Conservation (phyloP, 2,329 filamentous ascomycete genomes). For the Cercospora sp. region DNA sequence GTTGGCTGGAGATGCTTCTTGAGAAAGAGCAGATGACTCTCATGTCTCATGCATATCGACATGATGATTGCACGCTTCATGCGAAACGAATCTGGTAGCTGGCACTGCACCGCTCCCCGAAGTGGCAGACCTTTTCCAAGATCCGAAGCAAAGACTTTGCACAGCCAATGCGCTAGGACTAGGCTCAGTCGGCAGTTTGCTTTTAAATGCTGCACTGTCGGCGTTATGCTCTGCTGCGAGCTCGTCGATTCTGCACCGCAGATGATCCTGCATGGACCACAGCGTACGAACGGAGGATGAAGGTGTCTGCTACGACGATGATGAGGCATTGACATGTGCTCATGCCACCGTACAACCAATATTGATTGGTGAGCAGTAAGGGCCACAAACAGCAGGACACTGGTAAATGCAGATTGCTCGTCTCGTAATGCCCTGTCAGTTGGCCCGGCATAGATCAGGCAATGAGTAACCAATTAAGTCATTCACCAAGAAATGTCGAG, state of each 20-base stretch:
- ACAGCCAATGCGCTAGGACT: neutral
- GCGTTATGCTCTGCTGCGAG: neutral
- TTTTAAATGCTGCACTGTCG: neutral
- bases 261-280: neutral
- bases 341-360: too few species aligned
- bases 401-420: neutral
- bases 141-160: neutral
- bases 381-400: neutral
- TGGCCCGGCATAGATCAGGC: neutral
- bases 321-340: neutral
- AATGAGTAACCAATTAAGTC: neutral
- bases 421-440: neutral
- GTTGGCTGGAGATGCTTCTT: conserved; percentile 22
- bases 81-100: neutral
- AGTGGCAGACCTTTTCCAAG: neutral
- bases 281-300: neutral
- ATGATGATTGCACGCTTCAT: neutral
- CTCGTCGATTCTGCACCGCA: neutral
- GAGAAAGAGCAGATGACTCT: neutral
- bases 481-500: neutral
- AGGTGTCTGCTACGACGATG: neutral
- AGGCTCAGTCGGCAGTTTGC: neutral
- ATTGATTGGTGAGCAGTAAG: neutral
- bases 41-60: neutral
- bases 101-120: neutral